Percentiles rank a stretch among this genome's conserved stretches.
Conservation (phyloP, 2,329 filamentous ascomycete species). For the Diaporthe vaccinii region DNA sequence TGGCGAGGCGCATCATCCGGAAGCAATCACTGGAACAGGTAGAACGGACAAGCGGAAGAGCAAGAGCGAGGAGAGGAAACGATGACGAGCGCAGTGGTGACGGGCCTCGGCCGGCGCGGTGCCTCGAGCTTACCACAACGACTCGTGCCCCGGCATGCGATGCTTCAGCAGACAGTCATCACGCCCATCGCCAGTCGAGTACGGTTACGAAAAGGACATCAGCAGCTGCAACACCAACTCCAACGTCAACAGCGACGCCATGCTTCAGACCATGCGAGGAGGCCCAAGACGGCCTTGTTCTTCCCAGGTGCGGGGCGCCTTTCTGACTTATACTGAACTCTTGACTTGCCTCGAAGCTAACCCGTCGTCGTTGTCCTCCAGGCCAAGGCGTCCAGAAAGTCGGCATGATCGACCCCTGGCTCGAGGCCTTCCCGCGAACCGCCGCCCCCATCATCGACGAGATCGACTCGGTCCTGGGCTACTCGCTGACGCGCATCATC, state of each 20-base stretch:
- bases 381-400: slow-evolving; percentile 92
- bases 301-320: slow-evolving; percentile 64
- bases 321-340: background rate
- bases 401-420: slow-evolving; percentile 88
- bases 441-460: slow-evolving; percentile 84
- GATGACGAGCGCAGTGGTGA: slow-evolving; percentile 31
- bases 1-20: slow-evolving; percentile 21
- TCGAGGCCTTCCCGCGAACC: slow-evolving; percentile 85
- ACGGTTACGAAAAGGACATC: slow-evolving; percentile 8
- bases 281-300: slow-evolving; percentile 69
- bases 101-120: slow-evolving; percentile 18
- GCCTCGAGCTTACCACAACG: background rate
- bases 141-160: background rate
- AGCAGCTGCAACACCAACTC: slow-evolving; percentile 1
- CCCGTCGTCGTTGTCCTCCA: slow-evolving; percentile 50
- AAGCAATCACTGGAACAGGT: background rate
- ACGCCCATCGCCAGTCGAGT: slow-evolving; percentile 17
- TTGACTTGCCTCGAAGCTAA: slow-evolving; percentile 2
- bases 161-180: background rate
- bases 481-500: slow-evolving; percentile 83
- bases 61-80: background rate
- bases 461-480: slow-evolving; percentile 83
- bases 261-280: slow-evolving; percentile 36
- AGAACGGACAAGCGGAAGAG: background rate
- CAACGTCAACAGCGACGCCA: slow-evolving; percentile 33